Evolutionary conservation across 2,329 filamentous ascomycete species (phyloP), one percentile per base, ranked within the genome.

Genomic region (Colletotrichum kahawae): DNA sequence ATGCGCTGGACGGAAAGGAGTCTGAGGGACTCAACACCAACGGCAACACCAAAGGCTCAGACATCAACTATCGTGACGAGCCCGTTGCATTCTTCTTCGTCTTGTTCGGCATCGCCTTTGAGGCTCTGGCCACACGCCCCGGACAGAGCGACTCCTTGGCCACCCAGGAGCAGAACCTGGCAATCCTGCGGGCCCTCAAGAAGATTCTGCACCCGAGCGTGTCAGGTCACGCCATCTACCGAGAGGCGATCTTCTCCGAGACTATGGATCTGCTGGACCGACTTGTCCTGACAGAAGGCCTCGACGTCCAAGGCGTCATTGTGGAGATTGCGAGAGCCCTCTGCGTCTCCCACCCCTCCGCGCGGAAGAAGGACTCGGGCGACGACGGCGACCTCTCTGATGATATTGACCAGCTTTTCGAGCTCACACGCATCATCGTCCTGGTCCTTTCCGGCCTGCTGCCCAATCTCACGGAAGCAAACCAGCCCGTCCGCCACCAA

Each of bases 81-180:
- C 97, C 97, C 1, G 95, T 98, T 2, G 97, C 97, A 1, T 99
- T 99, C 88, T 99, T 99, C 87, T 99, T 99, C 80, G 96, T 99
- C 16, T 90, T 99, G 0, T 99, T 98, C 79, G 97, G 97, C 13
- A 93, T 99, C 72, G 95, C 96, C 0, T 98, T 99, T 79, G 97
- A 99, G 84, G 96, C 97, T 21, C 90, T 99, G 27, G 96, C 96
- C 9, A 95, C 95, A 8, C 92, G 95, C 62, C 93, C 94, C 7
- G 90, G 91, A 27, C 88, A 90, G 64, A 87, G 86, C 38, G 92
- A 94, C 78, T 88, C 93, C 13, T 88, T 95, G 34, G 93, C 92
- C 5, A 92, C 92, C 0, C 93, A 93, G 77, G 93, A 94, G 77
- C 95, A 98, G 82, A 95, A 94, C 8, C 86, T 98, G 33, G 95